Evolutionary conservation across 305 asterid genomes (phyloP).

Genomic region (Euphrasia arctica): DNA sequence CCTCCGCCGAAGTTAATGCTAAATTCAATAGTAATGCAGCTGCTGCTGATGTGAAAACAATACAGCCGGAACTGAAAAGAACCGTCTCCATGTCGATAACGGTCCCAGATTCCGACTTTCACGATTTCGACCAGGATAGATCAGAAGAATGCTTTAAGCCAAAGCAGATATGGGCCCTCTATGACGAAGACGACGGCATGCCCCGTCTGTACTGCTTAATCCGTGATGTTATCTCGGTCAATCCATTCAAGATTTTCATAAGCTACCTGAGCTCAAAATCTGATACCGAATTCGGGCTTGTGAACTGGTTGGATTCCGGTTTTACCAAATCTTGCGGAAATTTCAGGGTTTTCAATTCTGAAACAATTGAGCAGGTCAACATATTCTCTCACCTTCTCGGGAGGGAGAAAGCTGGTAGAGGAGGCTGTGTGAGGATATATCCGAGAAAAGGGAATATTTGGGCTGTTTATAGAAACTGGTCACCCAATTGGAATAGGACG

Average conservation of each 20-base stretch:
- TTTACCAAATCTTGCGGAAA: constrained; percentile 95
- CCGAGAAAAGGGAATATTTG: constrained; percentile 91
- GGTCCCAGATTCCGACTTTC: constrained; percentile 94
- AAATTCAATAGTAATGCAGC: constrained; percentile 26
- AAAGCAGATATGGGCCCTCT: constrained; percentile 94
- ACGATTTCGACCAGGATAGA: constrained; percentile 84
- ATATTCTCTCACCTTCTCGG: constrained; percentile 87
- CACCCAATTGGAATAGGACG: constrained; percentile 70
- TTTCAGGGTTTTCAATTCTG: constrained; percentile 78
- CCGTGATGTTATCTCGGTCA: constrained; percentile 77
- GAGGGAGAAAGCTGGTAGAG: constrained; percentile 85
- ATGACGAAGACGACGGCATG: constrained; percentile 98
- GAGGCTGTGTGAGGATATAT: constrained; percentile 89
- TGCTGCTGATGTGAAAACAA: constrained; percentile 25
- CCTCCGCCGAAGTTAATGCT: constrained; percentile 27
- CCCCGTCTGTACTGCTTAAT: constrained; percentile 92
- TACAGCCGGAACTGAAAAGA: constrained; percentile 53
- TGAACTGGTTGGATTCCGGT: constrained; percentile 86
- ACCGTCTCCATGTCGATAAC: constrained; percentile 62
- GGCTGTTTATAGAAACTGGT: constrained; percentile 96
- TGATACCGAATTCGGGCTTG: constrained; percentile 82
- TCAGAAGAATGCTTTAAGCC: constrained; percentile 82
- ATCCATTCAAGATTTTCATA: constrained; percentile 74
- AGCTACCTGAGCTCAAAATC: constrained; percentile 88
- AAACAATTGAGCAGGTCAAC: constrained; percentile 87